Base-by-base conservation (phyloP, 371 early-diverging fungal genomes). In the Conidiobolus incongruus region DNA sequence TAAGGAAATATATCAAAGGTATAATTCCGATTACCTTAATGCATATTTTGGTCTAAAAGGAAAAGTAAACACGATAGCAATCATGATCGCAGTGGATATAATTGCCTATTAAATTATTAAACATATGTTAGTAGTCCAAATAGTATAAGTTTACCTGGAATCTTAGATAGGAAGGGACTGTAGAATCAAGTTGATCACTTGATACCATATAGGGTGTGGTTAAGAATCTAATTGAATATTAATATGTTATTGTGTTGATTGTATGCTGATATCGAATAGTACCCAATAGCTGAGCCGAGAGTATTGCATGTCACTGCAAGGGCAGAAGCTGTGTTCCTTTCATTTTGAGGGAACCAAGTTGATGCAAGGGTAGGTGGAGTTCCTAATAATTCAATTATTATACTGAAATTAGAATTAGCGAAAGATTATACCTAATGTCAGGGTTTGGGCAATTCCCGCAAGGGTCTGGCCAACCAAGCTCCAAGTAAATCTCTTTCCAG, bases 221-320 rank as follows among this genome's bases (percentile, higher is more conserved):
- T 15, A 44, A 44, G 15, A 19, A 4, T 12, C 10, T 32, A 33
- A 32, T 2, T 2, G n/a, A 34, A 16, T 19, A 24, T 41, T 6
- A 41, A 29, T 12, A 45, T 26, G 28, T 2, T 10, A 38, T 29
- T 15, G 4, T 19, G 23, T 4, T 31, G 26, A 21, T 24, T 23
- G 2, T 15, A 24, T 12, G 8, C 7, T 19, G 33, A 19, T 20
- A 24, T 5, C 10, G 23, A 35, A 19, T 28, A 29, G 16, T 38
- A 48, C 28, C 69, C 69, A 29, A 51, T 52, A 4, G 66, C 69
- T 19, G 62, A 53, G 4, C 69, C 69, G 13, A 66, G 50, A 31
- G 59, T 62, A 47, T 68, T 65, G 1, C 62, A 59, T 5, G 62
- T 61, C 13, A 65, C 63, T 0, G 63, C 69, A 41, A 68, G 52